Percentiles rank a stretch among this genome's conserved stretches.
Conservation (phyloP, 176 grass and related monocot species). For the Bolboschoenus planiculmis region DNA sequence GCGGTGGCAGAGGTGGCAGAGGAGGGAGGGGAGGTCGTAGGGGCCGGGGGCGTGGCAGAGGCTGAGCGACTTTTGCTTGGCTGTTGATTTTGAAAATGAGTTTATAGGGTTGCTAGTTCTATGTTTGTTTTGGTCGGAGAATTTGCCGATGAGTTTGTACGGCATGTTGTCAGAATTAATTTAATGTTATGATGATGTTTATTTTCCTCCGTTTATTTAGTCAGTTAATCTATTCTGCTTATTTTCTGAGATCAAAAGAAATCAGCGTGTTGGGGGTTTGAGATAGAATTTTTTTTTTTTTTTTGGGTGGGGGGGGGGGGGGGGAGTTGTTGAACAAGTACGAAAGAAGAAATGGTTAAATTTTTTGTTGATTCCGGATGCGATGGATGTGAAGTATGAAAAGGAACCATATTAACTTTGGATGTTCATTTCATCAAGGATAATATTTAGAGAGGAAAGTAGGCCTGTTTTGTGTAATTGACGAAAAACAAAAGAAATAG, state of each 20-base stretch:
- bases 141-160: not conserved
- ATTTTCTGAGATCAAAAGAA: not conserved
- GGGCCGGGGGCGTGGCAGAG: slow-evolving; percentile 24
- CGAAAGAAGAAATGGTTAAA: no score
- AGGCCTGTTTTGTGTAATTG: not conserved
- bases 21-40: slow-evolving; percentile 41
- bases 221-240: not conserved
- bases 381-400: not conserved
- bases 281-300: no score
- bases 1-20: slow-evolving; percentile 26
- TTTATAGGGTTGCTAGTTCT: not conserved
- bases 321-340: no score
- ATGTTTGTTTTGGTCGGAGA: not conserved
- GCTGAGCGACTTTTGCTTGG: slow-evolving; percentile 28
- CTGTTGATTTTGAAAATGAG: not conserved
- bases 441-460: not conserved
- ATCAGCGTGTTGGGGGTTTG: not conserved
- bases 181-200: not conserved
- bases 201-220: not conserved
- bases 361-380: no score
- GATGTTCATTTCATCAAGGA: not conserved
- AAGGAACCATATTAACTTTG: not conserved
- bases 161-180: not conserved
- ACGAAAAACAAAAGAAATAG: not conserved
- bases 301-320: no score